Evolutionary conservation across 345 rosid species (phyloP).

Genomic region (Syzygium aromaticum): DNA sequence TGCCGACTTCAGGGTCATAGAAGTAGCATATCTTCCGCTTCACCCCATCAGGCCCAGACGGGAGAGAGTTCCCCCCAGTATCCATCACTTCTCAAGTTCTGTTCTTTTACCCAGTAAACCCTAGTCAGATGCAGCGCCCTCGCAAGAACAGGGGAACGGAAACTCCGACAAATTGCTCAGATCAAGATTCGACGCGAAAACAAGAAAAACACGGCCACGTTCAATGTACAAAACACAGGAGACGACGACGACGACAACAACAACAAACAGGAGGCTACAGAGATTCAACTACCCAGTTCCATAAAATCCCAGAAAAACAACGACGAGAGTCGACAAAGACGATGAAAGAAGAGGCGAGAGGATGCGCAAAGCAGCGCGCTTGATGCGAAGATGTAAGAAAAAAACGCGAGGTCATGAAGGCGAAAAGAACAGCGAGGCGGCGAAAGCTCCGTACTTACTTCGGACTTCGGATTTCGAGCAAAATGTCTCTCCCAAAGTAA

Average conservation of each 20-base stretch:
- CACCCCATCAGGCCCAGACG: conserved; percentile 48
- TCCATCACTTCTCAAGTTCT: conserved; percentile 14
- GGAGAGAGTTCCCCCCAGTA: conserved; percentile 47
- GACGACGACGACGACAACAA: neutral
- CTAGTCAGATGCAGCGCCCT: neutral
- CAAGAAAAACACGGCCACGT: neutral
- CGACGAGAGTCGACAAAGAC: neutral
- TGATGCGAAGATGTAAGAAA: neutral
- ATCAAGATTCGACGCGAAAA: neutral
- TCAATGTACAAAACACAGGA: neutral
- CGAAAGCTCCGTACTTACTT: neutral
- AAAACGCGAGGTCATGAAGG: neutral
- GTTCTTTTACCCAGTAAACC: neutral
- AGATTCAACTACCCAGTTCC: neutral
- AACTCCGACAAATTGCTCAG: neutral
- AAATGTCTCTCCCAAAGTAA: neutral
- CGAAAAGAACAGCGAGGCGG: neutral
- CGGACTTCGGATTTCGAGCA: neutral
- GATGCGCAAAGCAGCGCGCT: neutral
- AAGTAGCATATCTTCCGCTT: conserved; percentile 60
- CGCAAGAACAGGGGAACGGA: neutral
- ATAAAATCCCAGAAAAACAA: neutral
- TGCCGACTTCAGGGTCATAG: conserved; percentile 62
- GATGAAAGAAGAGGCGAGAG: neutral
- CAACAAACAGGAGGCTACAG: neutral